Base-by-base conservation (phyloP, 495 filamentous ascomycete species). In the Clohesyomyces aquaticus region DNA sequence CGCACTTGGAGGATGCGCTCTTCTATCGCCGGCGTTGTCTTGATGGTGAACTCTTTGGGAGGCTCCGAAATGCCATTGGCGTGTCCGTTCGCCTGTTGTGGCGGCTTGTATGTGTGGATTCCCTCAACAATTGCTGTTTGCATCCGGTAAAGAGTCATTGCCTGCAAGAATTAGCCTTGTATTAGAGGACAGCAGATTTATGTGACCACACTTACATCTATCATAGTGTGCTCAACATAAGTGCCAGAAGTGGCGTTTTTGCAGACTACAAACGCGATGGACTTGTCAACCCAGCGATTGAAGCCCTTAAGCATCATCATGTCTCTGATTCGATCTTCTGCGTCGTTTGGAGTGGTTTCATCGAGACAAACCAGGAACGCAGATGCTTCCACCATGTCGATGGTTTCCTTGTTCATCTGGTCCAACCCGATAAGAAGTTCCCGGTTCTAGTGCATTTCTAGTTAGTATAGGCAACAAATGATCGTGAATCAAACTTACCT, bases 341-440 rank as follows among this genome's bases (percentile, higher is more conserved):
- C 50, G 3, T 8, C 25, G 8, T 10, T 32, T n/a, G 50, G 50
- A 19, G 22, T 9, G 16, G 2, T n/a, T 10, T 54, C 50, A n/a
- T 54, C 50, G 1, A 54, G 50, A 21, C 25, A 54, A 6, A 54
- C 25, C 2, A 32, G 2, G 26, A 54, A 54, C n/a, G 50, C 50
- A 16, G 23, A 9, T 32, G 50, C 50, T 22, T 54, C 50, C 28
- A 54, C 9, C 2, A 27, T 32, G n/a, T 38, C 23, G 35, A 54
- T 2, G 32, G 14, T 14, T 6, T 38, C 32, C 14, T 14, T 6
- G 32, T 38, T 38, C 14, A 14, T 14, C 14, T 6, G 6, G 32
- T 14, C 14, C 14, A 14, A 6, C 14, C 32, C 32, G 6, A 6
- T 38, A 6, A 38, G 14, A 14, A 38, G 32, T 38, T 38, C 32